phyloP scores from a whole-genome alignment of 495 filamentous ascomycete genomes.

The Penicillium samsonianum region DNA sequence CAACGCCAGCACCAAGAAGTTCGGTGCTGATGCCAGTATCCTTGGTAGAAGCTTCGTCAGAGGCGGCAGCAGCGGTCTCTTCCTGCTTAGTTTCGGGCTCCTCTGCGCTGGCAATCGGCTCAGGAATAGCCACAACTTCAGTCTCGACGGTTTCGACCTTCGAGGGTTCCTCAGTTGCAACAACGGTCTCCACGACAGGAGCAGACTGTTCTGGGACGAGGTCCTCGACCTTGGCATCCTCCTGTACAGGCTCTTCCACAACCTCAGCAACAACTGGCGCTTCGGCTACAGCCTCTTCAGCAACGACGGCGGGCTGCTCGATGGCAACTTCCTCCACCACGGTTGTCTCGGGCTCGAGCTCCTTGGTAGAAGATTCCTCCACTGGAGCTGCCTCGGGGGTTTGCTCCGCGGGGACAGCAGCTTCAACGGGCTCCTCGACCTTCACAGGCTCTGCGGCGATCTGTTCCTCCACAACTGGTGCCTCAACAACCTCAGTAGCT shows the following conservation, averaged over 20 bases:
- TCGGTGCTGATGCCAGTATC: constrained; percentile 27
- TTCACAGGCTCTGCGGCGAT: constrained; percentile 7
- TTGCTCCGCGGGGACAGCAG: constrained; percentile 1
- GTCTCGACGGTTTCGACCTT: too few species aligned
- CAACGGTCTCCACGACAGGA: background rate
- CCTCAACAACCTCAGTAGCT: constrained; percentile 10
- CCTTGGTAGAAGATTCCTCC: constrained; percentile 13
- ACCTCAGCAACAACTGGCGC: constrained; percentile 11
- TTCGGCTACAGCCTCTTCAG: background rate
- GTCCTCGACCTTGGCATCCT: constrained; percentile 13
- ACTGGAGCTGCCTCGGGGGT: background rate
- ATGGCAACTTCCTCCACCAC: constrained; percentile 9
- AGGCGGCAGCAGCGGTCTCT: constrained; percentile 8
- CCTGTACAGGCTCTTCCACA: constrained; percentile 9
- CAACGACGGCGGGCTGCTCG: constrained; percentile 6
- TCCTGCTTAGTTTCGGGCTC: constrained; percentile 14
- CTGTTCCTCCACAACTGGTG: constrained; percentile 7
- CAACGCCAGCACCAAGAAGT: constrained; percentile 31
- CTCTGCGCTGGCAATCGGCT: background rate
- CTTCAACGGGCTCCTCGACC: constrained; percentile 7
- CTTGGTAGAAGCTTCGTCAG: constrained; percentile 20
- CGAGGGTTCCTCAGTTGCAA: background rate
- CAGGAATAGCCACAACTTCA: background rate
- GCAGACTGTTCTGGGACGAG: constrained; percentile 8
- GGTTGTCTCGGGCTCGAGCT: constrained; percentile 11